Percentiles rank a stretch among this genome's conserved stretches.
Evolutionary conservation across 768 basidiomycete genomes (phyloP).

Genomic region (Trametes gibbosa): DNA sequence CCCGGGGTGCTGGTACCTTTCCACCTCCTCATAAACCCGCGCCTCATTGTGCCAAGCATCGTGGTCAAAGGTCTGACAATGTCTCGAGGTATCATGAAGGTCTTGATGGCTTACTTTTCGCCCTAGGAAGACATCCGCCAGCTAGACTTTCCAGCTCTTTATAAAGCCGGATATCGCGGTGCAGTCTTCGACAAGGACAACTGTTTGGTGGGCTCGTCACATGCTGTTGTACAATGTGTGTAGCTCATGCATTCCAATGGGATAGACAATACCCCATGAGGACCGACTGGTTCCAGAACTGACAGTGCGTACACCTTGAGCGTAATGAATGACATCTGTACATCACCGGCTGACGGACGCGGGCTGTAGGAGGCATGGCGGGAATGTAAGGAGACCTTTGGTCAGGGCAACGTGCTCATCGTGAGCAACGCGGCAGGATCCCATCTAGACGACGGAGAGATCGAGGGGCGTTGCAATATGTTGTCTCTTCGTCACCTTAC

Average conservation of each 20-base stretch:
- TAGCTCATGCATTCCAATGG: too few relatives aligned
- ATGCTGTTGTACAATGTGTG: neutral
- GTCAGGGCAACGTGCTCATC: slow-evolving; percentile 75
- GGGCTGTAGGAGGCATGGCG: slow-evolving; percentile 65
- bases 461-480: slow-evolving; percentile 56
- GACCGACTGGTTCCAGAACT: slow-evolving; percentile 79
- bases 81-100: too few relatives aligned
- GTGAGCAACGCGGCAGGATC: slow-evolving; percentile 96
- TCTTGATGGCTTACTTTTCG: neutral
- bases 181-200: slow-evolving; percentile 98
- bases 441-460: slow-evolving; percentile 65
- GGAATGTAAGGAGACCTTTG: slow-evolving; percentile 69
- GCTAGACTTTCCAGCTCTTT: slow-evolving; percentile 72
- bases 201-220: slow-evolving; percentile 64
- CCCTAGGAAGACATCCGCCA: slow-evolving; percentile 73
- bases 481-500: neutral
- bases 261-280: slow-evolving; percentile 82
- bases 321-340: too few relatives aligned
- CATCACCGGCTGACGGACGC: too few relatives aligned
- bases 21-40: slow-evolving; percentile 65
- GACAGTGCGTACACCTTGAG: slow-evolving; percentile 39
- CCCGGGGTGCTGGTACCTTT: slow-evolving; percentile 68
- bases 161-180: slow-evolving; percentile 77
- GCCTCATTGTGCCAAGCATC: slow-evolving; percentile 65
- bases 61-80: slow-evolving; percentile 56